Base-by-base conservation (phyloP, 257 asterid genomes). In the Linaria vulgaris region DNA sequence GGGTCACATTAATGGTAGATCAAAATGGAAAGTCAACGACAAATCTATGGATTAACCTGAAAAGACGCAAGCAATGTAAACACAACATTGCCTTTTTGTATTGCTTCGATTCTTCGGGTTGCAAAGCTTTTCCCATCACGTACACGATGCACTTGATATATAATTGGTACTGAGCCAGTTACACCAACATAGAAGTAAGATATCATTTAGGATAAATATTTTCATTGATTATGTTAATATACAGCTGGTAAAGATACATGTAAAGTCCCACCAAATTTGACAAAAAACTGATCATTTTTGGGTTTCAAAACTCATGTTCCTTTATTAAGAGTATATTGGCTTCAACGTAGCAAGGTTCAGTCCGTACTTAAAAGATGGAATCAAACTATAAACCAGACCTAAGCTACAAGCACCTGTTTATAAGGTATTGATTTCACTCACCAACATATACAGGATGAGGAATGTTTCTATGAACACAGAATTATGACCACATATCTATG, bases 81-180 rank as follows among this genome's bases (percentile, higher is more conserved):
- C 49, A 94, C 77, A 37, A 88, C 78, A 17, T 76, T 85, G 69
- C 95, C 97, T 67, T 84, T 85, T 74, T 94, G 99, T 66, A 94
- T 80, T 66, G 99, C 99, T 23, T 90, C 99, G 66, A 94, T 96
- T 72, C 83, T 87, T 71, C 99, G 82, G 68, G 97, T 90, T 62
- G 99, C 97, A 73, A 94, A 94, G 79, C 96, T 94, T 72, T 80
- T 87, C 15, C 99, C 99, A 72, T 89, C 97, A 73, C 96, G 97
- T 23, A 87, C 88, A 56, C 96, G 95, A 60, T 85, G 81, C 67
- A 88, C 97, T 70, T 94, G 88, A 77, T 94, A 94, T 63, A 90
- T 84, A 60, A 90, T 94, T 63, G 99, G 97, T 61, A 84, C 99
- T 94, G 85, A 74, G 73, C 72, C 56, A 67, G 75, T 61, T 20